Conservation (phyloP, 2,329 filamentous ascomycete species). For the Neonectria sp. region DNA sequence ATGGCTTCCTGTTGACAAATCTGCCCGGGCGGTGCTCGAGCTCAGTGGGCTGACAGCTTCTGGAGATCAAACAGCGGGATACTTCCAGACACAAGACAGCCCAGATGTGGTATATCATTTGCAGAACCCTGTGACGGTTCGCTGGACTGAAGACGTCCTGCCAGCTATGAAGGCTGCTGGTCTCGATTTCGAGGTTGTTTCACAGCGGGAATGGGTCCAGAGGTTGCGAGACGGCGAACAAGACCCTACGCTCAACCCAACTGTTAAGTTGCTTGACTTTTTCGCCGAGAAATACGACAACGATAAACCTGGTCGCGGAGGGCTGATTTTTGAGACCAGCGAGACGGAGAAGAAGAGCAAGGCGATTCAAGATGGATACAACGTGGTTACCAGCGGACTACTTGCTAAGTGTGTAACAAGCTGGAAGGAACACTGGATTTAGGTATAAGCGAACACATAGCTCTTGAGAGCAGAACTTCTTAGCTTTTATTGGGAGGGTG, state of each 20-base stretch:
- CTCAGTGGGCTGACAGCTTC: slow-evolving; percentile 43
- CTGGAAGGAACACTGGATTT: slow-evolving; percentile 20
- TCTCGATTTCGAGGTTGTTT: slow-evolving; percentile 60
- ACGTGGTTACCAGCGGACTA: slow-evolving; percentile 15
- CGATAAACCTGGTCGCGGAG: slow-evolving; percentile 43
- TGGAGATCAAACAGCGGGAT: slow-evolving; percentile 25
- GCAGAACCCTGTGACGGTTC: slow-evolving; percentile 63
- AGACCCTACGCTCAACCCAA: slow-evolving; percentile 65
- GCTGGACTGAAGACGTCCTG: slow-evolving; percentile 68
- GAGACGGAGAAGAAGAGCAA: slow-evolving; percentile 16
- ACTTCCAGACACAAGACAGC: slow-evolving; percentile 32
- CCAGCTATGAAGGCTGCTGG: slow-evolving; percentile 63
- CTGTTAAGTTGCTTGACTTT: slow-evolving; percentile 67
- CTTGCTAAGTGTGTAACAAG: slow-evolving; percentile 20
- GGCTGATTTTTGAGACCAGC: slow-evolving; percentile 15
- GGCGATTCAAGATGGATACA: slow-evolving; percentile 17
- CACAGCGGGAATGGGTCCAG: slow-evolving; percentile 61
- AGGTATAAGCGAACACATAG: not conserved
- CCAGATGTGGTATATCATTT: slow-evolving; percentile 64
- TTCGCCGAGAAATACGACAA: slow-evolving; percentile 67
- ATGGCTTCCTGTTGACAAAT: slow-evolving; percentile 58
- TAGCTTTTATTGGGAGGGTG: not conserved
- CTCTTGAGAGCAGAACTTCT: not conserved
- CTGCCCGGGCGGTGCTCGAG: slow-evolving; percentile 53
- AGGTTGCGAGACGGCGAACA: slow-evolving; percentile 61